phyloP scores from a whole-genome alignment of 2,329 filamentous ascomycete species.

The Pyrenophora graminea region DNA sequence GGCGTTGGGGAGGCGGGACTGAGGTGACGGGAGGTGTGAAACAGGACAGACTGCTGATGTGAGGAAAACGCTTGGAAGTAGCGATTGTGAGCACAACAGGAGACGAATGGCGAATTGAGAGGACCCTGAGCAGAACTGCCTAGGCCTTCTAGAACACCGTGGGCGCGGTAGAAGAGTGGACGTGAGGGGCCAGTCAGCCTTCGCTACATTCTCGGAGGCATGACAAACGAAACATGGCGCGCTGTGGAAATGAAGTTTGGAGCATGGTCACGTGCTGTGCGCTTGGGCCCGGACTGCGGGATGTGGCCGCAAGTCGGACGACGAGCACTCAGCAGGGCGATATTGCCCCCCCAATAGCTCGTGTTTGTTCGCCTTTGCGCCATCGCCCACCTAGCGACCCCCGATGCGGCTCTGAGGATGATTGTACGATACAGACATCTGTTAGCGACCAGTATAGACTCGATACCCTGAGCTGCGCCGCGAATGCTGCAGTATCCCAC shows the following conservation, averaged over 20 bases:
- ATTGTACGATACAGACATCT: slow-evolving; percentile 47
- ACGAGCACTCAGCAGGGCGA: slow-evolving; percentile 8
- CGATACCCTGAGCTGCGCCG: slow-evolving; percentile 39
- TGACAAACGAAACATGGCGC: slow-evolving; percentile 8
- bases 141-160: background rate
- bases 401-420: slow-evolving; percentile 45
- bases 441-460: slow-evolving; percentile 44
- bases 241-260: slow-evolving; percentile 13
- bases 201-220: slow-evolving; percentile 3
- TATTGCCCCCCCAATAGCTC: slow-evolving; percentile 17
- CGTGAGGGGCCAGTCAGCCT: background rate
- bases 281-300: slow-evolving; percentile 25
- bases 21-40: slow-evolving; percentile 15
- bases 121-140: background rate
- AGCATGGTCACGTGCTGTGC: slow-evolving; percentile 20
- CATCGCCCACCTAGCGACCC: slow-evolving; percentile 22
- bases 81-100: slow-evolving; percentile 21
- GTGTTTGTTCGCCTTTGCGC: slow-evolving; percentile 23
- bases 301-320: slow-evolving; percentile 16
- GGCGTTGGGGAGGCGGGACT: slow-evolving; percentile 10
- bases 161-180: background rate
- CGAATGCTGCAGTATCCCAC: slow-evolving; percentile 31
- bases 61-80: slow-evolving; percentile 21
- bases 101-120: slow-evolving; percentile 14
- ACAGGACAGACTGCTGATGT: slow-evolving; percentile 26